Evolutionary conservation across 192 early-diverging fungal species (phyloP).

Genomic region (Spizellomyces sp.): DNA sequence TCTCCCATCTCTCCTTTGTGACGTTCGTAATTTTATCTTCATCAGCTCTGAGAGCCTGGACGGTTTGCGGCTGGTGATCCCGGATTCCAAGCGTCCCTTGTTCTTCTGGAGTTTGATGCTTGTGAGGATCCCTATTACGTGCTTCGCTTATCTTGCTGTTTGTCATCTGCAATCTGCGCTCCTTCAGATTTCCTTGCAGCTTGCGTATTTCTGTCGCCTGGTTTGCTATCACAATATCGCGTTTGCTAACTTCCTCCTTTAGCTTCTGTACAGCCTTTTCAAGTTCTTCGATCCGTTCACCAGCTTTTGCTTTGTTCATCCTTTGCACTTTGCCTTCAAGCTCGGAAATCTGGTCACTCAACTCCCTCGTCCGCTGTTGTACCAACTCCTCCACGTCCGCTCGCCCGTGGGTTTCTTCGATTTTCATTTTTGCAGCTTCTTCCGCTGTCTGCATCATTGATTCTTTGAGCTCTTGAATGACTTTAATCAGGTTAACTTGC

Average conservation of each 20-base stretch:
- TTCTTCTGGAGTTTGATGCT: too few relatives aligned
- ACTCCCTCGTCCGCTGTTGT: not conserved
- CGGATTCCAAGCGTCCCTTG: too few relatives aligned
- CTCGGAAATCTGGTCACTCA: constrained; percentile 22
- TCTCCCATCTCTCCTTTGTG: constrained; percentile 34
- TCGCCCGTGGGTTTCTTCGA: constrained; percentile 20
- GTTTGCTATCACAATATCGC: constrained; percentile 13
- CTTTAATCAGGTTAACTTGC: constrained; percentile 31
- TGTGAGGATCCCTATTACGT: too few relatives aligned
- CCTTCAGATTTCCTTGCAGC: constrained; percentile 15
- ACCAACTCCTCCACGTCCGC: constrained; percentile 21
- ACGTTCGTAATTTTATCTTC: too few relatives aligned
- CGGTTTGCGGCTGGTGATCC: too few relatives aligned
- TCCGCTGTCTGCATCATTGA: constrained; percentile 32
- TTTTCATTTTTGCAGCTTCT: constrained; percentile 22
- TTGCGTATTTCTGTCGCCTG: constrained; percentile 10
- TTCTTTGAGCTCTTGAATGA: constrained; percentile 34
- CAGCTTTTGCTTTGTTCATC: constrained; percentile 20
- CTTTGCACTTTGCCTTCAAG: constrained; percentile 36
- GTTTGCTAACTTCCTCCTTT: constrained; percentile 21
- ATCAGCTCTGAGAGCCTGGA: too few relatives aligned
- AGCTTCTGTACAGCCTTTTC: constrained; percentile 3
- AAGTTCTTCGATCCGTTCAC: constrained; percentile 18
- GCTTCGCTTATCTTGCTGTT: too few relatives aligned
- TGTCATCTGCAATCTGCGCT: constrained; percentile 1